phyloP scores from a whole-genome alignment of 2,329 filamentous ascomycete species.

The Rosellinia necatrix region DNA sequence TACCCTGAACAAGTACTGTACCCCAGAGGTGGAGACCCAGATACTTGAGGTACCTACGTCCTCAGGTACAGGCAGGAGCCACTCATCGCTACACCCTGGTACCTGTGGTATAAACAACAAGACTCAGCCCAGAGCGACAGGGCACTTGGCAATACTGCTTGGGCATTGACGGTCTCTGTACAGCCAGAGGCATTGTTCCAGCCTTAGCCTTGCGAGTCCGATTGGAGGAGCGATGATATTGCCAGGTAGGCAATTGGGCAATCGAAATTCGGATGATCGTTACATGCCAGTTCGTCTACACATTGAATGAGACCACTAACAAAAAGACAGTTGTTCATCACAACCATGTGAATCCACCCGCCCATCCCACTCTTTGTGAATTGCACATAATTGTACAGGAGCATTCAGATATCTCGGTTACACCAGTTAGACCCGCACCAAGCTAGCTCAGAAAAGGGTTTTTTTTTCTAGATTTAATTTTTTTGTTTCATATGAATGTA shows the following conservation, averaged over 20 bases:
- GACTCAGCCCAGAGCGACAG: not conserved
- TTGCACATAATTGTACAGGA: too few species aligned
- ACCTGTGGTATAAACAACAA: too few species aligned
- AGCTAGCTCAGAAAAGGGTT: too few species aligned
- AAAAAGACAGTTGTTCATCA: conserved; percentile 1
- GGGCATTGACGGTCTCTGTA: conserved; percentile 7
- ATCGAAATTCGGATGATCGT: not conserved
- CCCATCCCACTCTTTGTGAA: too few species aligned
- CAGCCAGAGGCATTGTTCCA: conserved; percentile 13
- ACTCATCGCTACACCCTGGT: not conserved
- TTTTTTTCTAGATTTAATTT: too few species aligned
- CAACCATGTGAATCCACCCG: too few species aligned
- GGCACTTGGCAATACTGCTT: conserved; percentile 11
- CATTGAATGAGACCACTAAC: not conserved
- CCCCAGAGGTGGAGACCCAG: too few species aligned
- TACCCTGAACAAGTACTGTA: not conserved
- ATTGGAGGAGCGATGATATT: conserved; percentile 2
- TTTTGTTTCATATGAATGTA: too few species aligned
- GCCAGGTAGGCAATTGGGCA: not conserved
- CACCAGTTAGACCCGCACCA: too few species aligned
- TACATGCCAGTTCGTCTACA: not conserved
- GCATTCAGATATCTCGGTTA: too few species aligned
- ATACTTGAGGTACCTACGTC: too few species aligned
- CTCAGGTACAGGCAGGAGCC: too few species aligned
- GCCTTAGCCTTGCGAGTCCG: conserved; percentile 17